phyloP scores from a whole-genome alignment of 1,284 basidiomycete species.

The Fomitopsis pinicola region DNA sequence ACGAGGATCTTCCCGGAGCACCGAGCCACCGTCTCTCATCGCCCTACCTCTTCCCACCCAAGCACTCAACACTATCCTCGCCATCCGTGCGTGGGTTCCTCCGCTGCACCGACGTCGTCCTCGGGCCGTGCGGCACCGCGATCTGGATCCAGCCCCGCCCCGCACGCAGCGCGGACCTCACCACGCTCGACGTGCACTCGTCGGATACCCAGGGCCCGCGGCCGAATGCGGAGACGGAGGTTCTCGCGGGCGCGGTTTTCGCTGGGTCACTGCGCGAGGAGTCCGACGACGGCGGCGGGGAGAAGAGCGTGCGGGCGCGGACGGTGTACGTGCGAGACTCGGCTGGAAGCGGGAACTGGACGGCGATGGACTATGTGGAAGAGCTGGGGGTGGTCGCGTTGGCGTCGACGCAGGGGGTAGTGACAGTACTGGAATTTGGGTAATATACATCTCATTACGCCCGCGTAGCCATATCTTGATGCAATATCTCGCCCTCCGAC shows the following conservation, averaged over 20 bases:
- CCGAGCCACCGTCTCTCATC: neutral
- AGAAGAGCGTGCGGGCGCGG: slow-evolving; percentile 24
- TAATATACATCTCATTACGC: neutral
- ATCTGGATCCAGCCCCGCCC: slow-evolving; percentile 52
- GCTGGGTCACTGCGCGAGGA: slow-evolving; percentile 35
- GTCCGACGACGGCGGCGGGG: slow-evolving; percentile 12
- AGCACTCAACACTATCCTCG: slow-evolving; percentile 29
- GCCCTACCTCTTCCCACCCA: slow-evolving; percentile 41
- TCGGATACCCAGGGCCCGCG: slow-evolving; percentile 16
- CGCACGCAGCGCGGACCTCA: slow-evolving; percentile 19
- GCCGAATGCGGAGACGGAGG: slow-evolving; percentile 24
- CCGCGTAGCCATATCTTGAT: no score
- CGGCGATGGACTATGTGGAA: slow-evolving; percentile 55
- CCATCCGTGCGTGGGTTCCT: slow-evolving; percentile 43
- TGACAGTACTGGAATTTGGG: slow-evolving; percentile 36
- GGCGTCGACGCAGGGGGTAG: slow-evolving; percentile 42
- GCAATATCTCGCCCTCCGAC: no score
- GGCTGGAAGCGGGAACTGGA: slow-evolving; percentile 38
- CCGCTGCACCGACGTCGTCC: slow-evolving; percentile 44
- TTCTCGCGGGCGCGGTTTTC: slow-evolving; percentile 42
- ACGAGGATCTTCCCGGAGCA: neutral
- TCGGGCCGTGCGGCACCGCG: slow-evolving; percentile 51
- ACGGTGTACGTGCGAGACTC: neutral
- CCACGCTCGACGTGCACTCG: slow-evolving; percentile 25
- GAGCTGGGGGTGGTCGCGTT: slow-evolving; percentile 45